Evolutionary conservation across 306 rosid genomes (phyloP), one percentile per base, ranked within the genome.

Genomic region (Erythrophleum fordii): DNA sequence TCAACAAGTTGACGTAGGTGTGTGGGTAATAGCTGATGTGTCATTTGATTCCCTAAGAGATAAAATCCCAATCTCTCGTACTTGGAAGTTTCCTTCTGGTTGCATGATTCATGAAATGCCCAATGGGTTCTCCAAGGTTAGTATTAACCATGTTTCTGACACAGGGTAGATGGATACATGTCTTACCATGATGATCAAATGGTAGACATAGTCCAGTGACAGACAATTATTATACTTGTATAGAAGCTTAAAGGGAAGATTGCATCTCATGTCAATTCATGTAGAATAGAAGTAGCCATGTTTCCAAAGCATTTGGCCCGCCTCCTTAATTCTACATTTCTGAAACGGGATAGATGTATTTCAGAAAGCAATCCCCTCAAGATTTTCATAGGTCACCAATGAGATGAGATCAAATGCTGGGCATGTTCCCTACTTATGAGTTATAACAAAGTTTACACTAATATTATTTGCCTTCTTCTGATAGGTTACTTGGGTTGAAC

Each of bases 401-500:
- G 41, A 37, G 31, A 0, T 51, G n/a, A n/a, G n/a, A n/a, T 4
- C 1, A 4, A 69, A 23, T 37, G 12, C 20, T 17, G 13, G 26
- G 2, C 25, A 41, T 37, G 53, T 44, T 22, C 28, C 9, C 11
- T 12, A 0, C 13, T 42, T 42, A 11, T 2, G 13, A 39, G n/a
- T 48, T 48, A 52, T 52, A 0, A 18, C 25, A 20, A 18, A 18
- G 4, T 4, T 4, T 18, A 31, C 29, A 39, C 62, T 23, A 23
- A 56, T 44, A n/a, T 18, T 67, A 2, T 61, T 20, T 11, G n/a
- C 41, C 29, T 10, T 41, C 41, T 62, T 69, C 1, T 64, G 41
- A 65, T 68, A 92, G 97, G 83, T 94, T 52, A 80, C 91, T 17
- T 94, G 97, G 97, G 83, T 89, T 10, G 98, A 94, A 73, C 97